Evolutionary conservation across 495 filamentous ascomycete genomes (phyloP), one percentile per base, ranked within the genome.

Genomic region (Penicillium mononematosum): DNA sequence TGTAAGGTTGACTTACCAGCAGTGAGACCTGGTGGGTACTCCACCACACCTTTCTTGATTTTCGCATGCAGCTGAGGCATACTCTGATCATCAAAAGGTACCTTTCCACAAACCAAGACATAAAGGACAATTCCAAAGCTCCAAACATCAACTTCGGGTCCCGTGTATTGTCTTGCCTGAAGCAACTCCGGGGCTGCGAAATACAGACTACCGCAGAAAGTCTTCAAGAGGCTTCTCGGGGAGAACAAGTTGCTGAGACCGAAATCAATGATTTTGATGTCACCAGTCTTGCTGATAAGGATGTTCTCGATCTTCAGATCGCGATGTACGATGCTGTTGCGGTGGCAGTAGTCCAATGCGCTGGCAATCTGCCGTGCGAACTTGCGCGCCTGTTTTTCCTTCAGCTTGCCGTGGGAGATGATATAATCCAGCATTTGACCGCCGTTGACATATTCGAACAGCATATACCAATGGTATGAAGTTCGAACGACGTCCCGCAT

Each of bases 361-460:
- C 94, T 97, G 17, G 94, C 91, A 58, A 99, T 97, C 74, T 99
- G 94, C 25, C 94, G 87, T 22, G 90, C 93, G 68, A 99, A 99
- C 67, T 98, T 99, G 58, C 94, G 86, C 3, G 94, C 94, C 72
- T 96, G 93, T 70, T 99, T 99, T 76, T 99, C 94, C 78, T 98
- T 98, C 63, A 99, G 75, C 57, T 93, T 87, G 48, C 94, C 95
- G 68, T 99, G 94, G 12, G 91, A 96, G 66, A 99, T 99, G 72
- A 99, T 99, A 71, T 99, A 99, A 76, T 99, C 94, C 43, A 99
- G 84, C 94, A 99, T 99, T 72, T 99, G 94, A 14, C 94, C 95
- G 47, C 94, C 94, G 69, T 99, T 97, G 73, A 99, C 95, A 70
- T 96, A 96, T 76, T 99, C 94, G 68, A 98, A 99, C 22, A 99